A percentile compares a stretch with the other conserved stretches of the same genome.
These are phyloP conservation scores for Alisma plantagoaquatica DNA, from an alignment of 106 monocot genomes.

Conservation along the genomic window DNA sequence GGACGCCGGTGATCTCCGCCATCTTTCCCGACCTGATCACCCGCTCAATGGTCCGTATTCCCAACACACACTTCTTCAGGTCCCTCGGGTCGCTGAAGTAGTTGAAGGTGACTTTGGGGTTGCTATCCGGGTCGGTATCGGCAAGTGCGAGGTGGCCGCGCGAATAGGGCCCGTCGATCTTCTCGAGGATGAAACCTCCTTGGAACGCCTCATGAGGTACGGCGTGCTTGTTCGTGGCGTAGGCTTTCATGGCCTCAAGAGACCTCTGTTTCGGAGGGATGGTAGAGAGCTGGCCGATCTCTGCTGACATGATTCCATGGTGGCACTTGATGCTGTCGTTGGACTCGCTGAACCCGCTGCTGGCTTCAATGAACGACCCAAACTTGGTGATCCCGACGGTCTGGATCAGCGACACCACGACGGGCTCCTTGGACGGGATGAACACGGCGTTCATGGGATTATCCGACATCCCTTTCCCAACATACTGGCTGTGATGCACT, in stretches of 20 bases:
- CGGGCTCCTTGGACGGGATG: slow-evolving; percentile 53
- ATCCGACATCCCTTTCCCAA: slow-evolving; percentile 76
- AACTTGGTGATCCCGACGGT: slow-evolving; percentile 82
- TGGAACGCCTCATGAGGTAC: slow-evolving; percentile 51
- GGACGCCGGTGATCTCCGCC: slow-evolving; percentile 23
- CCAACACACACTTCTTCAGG: slow-evolving; percentile 39
- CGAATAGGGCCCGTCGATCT: slow-evolving; percentile 58
- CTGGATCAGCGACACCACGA: slow-evolving; percentile 79
- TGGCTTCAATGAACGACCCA: slow-evolving; percentile 92
- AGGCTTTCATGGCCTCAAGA: slow-evolving; percentile 23
- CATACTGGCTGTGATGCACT: slow-evolving; percentile 40
- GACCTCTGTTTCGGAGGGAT: slow-evolving; percentile 54
- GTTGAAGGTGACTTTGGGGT: slow-evolving; percentile 73
- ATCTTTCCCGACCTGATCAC: slow-evolving; percentile 31
- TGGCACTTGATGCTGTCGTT: slow-evolving; percentile 80
- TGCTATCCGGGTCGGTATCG: slow-evolving; percentile 27
- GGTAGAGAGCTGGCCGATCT: slow-evolving; percentile 91
- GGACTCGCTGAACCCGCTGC: slow-evolving; percentile 88
- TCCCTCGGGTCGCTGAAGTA: slow-evolving; percentile 61
- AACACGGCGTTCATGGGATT: slow-evolving; percentile 96
- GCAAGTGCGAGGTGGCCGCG: slow-evolving; percentile 42
- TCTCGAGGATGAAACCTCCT: slow-evolving; percentile 70
- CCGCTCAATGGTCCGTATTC: slow-evolving; percentile 35
- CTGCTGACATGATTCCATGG: slow-evolving; percentile 95
- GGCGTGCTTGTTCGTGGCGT: slow-evolving; percentile 17